Evolutionary conservation across 768 basidiomycete species (phyloP), one percentile per base, ranked within the genome.

Genomic region (Auricularia heimuer): DNA sequence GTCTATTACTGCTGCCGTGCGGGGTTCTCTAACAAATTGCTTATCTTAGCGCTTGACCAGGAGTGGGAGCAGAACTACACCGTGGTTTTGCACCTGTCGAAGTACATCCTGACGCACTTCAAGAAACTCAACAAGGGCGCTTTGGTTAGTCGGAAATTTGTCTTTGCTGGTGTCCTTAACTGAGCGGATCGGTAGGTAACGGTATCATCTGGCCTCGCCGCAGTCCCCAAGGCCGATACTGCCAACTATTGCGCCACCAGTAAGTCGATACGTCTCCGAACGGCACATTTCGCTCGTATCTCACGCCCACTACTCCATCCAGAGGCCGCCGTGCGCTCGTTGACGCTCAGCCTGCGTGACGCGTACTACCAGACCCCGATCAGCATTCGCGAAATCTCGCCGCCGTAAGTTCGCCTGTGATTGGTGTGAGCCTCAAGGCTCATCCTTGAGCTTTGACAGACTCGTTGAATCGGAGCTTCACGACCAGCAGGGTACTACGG

Each of bases 391-490:
- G 85, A 86, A 69, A 78, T 86, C 29, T 73, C 83, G 3, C 85
- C 85, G 10, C 85, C 85, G 82, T 86, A 64, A 70, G 82, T 76
- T 11, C 21, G 24, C 4, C 42, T 12, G 29, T 29, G 29, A 29
- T 68, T 34, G 33, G 10, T 60, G 8, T 14, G 4, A 21, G 62
- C 18, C 3, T 33, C 8, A 64, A 12, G 51, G 10, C 7, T 63
- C 10, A 36, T 54, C 18, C 33, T 29, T n/a, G 3, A 35, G n/a
- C 61, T 11, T 56, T 42, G 10, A 8, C 63, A 85, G 83, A 11
- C 75, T 86, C 8, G 82, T 84, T 8, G 85, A 86, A 72, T 85
- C 83, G 3, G 85, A 86, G 68, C 74, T 86, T 36, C 84, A 87
- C 68, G 84, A 85, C 67, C 76, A 80, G 51, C 79, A 85, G 71